Conservation (phyloP, 1,284 basidiomycete species). For the Tilletia horrida region DNA sequence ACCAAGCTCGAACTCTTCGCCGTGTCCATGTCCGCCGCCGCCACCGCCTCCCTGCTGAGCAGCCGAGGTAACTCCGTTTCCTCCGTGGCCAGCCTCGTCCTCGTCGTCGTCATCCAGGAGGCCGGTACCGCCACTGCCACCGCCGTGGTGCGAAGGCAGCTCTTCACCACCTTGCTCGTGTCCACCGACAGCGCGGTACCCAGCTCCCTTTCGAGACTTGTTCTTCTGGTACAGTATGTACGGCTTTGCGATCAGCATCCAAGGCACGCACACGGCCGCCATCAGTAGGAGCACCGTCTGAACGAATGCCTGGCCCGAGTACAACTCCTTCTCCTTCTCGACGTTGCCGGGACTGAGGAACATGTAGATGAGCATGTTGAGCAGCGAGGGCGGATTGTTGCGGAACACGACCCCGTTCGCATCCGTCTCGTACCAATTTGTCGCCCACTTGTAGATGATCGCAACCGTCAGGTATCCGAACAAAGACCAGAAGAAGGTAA, state of each 20-base stretch:
- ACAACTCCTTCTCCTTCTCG: slow-evolving; percentile 70
- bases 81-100: slow-evolving; percentile 47
- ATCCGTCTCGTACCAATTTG: slow-evolving; percentile 75
- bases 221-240: slow-evolving; percentile 89
- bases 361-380: slow-evolving; percentile 59
- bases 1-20: slow-evolving; percentile 70
- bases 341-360: slow-evolving; percentile 58
- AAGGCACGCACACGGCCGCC: slow-evolving; percentile 86
- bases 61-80: slow-evolving; percentile 57
- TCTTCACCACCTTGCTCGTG: slow-evolving; percentile 43
- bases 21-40: slow-evolving; percentile 68
- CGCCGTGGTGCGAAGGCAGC: slow-evolving; percentile 29
- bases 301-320: slow-evolving; percentile 79
- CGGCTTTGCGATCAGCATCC: slow-evolving; percentile 91
- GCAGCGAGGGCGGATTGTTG: slow-evolving; percentile 73
- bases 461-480: slow-evolving; percentile 85
- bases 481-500: slow-evolving; percentile 94
- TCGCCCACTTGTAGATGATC: slow-evolving; percentile 94
- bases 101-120: slow-evolving; percentile 38
- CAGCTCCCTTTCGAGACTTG: slow-evolving; percentile 75
- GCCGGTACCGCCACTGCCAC: slow-evolving; percentile 34
- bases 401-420: slow-evolving; percentile 58
- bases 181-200: slow-evolving; percentile 66
- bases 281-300: slow-evolving; percentile 77
- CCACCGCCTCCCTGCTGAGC: slow-evolving; percentile 68